A percentile compares a stretch with the other conserved stretches of the same genome.
Evolutionary conservation across 2,329 filamentous ascomycete genomes (phyloP).

Genomic region (Albifimbria verrucaria): DNA sequence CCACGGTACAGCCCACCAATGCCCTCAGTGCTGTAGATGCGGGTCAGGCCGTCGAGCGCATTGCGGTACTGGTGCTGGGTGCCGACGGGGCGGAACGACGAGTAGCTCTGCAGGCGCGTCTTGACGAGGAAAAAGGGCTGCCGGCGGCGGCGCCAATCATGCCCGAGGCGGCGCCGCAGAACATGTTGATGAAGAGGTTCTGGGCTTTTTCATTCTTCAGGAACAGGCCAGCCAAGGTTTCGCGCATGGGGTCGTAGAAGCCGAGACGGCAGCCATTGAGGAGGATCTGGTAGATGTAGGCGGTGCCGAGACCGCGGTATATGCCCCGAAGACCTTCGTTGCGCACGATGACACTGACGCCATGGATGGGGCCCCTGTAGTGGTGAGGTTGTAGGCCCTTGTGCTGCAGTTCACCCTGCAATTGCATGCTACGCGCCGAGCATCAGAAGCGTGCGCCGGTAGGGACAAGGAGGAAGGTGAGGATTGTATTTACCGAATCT

Average conservation of each 20-base stretch:
- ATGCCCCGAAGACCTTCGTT: constrained; percentile 87
- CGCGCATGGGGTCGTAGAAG: constrained; percentile 94
- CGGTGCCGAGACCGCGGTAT: constrained; percentile 84
- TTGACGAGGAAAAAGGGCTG: constrained; percentile 96
- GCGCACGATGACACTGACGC: constrained; percentile 81
- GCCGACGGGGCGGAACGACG: constrained; percentile 86
- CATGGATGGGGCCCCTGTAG: constrained; percentile 90
- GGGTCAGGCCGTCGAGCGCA: constrained; percentile 74
- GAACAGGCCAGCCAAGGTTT: constrained; percentile 63
- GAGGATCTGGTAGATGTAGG: constrained; percentile 94
- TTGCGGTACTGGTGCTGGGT: constrained; percentile 95
- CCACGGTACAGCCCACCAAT: constrained; percentile 82
- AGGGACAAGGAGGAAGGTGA: not conserved
- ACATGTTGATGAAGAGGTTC: constrained; percentile 87
- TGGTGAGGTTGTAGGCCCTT: constrained; percentile 82
- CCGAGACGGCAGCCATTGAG: constrained; percentile 95
- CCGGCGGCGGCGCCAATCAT: constrained; percentile 90
- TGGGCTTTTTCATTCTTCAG: constrained; percentile 73
- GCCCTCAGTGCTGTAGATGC: constrained; percentile 78
- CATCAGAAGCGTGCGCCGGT: constrained; percentile 1
- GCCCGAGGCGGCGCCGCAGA: constrained; percentile 84
- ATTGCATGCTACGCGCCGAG: constrained; percentile 66
- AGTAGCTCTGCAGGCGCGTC: constrained; percentile 91
- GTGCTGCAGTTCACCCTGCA: constrained; percentile 90
- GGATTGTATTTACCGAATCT: constrained; percentile 73